phyloP scores from a whole-genome alignment of 1,284 basidiomycete species.

The Moniliophthora roreri region DNA sequence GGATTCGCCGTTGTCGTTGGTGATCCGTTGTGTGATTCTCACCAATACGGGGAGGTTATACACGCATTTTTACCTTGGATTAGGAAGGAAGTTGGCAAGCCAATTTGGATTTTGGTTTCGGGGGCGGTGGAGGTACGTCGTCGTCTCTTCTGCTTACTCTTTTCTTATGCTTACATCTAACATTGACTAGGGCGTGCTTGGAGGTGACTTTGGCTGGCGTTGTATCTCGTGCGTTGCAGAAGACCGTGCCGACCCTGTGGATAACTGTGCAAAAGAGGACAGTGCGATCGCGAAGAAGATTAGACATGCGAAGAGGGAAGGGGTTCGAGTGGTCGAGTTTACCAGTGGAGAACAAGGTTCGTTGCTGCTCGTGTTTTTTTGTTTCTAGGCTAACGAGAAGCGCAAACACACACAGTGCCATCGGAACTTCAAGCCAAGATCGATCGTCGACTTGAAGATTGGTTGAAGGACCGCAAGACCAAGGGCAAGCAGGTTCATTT shows the following conservation, averaged over 20 bases:
- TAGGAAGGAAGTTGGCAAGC: constrained; percentile 31
- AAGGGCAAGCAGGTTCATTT: constrained; percentile 57
- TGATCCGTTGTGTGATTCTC: constrained; percentile 39
- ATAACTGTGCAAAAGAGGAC: constrained; percentile 10
- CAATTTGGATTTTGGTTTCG: constrained; percentile 51
- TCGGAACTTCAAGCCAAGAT: neutral
- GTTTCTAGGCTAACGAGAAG: too few species aligned
- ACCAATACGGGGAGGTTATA: constrained; percentile 33
- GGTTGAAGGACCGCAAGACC: constrained; percentile 31
- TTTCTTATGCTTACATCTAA: too few species aligned
- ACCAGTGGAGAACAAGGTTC: neutral
- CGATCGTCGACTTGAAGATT: constrained; percentile 9
- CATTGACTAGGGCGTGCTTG: constrained; percentile 48
- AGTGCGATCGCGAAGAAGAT: constrained; percentile 23
- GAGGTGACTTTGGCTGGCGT: constrained; percentile 47
- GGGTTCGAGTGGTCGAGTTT: constrained; percentile 7
- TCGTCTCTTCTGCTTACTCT: too few species aligned
- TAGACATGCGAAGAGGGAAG: constrained; percentile 9
- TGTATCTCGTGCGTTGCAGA: constrained; percentile 51
- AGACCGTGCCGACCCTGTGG: constrained; percentile 44
- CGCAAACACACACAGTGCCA: neutral
- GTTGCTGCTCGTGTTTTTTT: too few species aligned
- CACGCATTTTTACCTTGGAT: constrained; percentile 33
- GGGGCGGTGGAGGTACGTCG: constrained; percentile 40
- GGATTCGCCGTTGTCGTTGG: constrained; percentile 25